Conservation (phyloP, 176 grass and related monocot genomes). For the Typha latifolia region DNA sequence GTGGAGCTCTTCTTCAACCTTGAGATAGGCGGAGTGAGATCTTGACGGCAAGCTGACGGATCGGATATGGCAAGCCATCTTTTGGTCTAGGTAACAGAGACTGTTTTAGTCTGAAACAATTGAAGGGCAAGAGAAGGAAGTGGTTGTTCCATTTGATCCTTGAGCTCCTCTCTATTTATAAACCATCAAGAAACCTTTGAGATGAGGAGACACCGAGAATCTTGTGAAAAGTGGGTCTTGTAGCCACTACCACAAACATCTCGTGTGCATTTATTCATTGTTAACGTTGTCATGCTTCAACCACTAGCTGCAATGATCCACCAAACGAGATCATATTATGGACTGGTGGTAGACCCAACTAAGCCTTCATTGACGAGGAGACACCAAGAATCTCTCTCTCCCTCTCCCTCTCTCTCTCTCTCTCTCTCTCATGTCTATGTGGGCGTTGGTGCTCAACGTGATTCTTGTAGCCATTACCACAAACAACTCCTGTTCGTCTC, state of each 20-base stretch:
- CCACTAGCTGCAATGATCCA: neutral
- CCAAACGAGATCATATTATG: conserved; percentile 9
- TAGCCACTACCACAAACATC: neutral
- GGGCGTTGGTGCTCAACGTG: neutral
- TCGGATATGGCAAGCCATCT: conserved; percentile 39
- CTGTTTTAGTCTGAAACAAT: no score
- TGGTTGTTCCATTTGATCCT: neutral
- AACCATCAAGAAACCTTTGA: neutral
- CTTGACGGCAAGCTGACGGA: neutral
- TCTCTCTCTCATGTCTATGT: neutral
- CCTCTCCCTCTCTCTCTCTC: neutral
- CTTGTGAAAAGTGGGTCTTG: neutral
- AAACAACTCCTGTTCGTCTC: neutral
- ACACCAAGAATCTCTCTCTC: neutral
- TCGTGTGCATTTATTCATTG: neutral
- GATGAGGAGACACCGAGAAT: neutral
- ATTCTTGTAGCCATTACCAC: neutral
- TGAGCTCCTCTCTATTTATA: neutral
- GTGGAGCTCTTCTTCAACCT: neutral
- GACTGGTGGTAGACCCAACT: neutral
- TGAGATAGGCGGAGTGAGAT: neutral
- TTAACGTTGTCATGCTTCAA: neutral
- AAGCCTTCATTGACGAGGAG: neutral
- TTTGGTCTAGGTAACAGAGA: no score
- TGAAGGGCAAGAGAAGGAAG: neutral